Conservation (phyloP, 345 rosid species). For the Aquilaria yunnanensis region DNA sequence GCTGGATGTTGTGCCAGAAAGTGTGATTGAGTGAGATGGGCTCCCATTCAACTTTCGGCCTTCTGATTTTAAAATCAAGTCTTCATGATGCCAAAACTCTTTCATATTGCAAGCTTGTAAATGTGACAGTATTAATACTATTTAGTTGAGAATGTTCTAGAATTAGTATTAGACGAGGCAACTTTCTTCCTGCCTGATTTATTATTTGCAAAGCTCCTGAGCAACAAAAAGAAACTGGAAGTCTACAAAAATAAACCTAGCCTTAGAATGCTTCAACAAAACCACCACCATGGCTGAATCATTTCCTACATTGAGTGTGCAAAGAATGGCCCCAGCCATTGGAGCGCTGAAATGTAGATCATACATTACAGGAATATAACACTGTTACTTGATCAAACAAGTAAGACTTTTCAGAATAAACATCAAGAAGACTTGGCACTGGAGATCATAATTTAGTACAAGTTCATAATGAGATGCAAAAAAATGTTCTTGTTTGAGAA, state of each 20-base stretch:
- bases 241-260: conserved; percentile 47
- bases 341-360: conserved; percentile 69
- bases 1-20: conserved; percentile 56
- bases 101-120: conserved; percentile 33
- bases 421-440: too few relatives aligned
- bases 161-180: conserved; percentile 37
- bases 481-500: too few relatives aligned
- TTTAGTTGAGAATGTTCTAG: conserved; percentile 18
- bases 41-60: conserved; percentile 45
- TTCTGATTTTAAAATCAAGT: conserved; percentile 32
- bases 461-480: too few relatives aligned
- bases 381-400: conserved; percentile 43
- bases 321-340: conserved; percentile 58
- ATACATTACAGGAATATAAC: conserved; percentile 51
- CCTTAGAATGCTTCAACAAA: conserved; percentile 47
- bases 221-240: conserved; percentile 34
- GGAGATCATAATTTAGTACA: too few relatives aligned
- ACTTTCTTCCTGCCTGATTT: conserved; percentile 22
- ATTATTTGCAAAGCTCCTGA: conserved; percentile 39
- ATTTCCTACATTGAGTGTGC: conserved; percentile 50
- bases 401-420: neutral
- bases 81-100: conserved; percentile 34
- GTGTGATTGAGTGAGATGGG: conserved; percentile 54
- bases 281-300: conserved; percentile 40
- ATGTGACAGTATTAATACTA: conserved; percentile 1